Evolutionary conservation across 345 rosid species (phyloP), one percentile per base, ranked within the genome.

Genomic region (Microthlaspi erraticum): DNA sequence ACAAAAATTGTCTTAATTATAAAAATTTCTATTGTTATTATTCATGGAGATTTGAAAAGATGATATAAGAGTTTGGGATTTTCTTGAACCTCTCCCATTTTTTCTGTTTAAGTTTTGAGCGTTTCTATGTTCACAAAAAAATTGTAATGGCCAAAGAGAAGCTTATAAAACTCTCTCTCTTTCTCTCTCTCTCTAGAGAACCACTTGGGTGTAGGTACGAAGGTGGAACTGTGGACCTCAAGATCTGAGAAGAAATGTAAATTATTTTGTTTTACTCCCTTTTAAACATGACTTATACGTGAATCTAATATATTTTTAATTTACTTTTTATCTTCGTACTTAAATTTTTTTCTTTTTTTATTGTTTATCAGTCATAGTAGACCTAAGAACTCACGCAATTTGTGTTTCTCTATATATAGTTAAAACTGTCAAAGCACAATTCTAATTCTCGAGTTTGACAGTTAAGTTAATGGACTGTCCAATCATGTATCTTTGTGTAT

Each of bases 71-170:
- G 79, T 75, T 75, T 38, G 70, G 38, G 66, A 56, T 69, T 63
- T 69, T 76, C 66, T 76, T 70, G 79, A 70, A 76, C 79, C 79
- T 76, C 79, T 70, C 79, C 79, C 79, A 76, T 76, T n/a, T 51
- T 60, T 38, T 10, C 41, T 42, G 16, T 43, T 51, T 4, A 14
- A 14, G 53, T 36, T 53, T 63, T 75, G 70, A 51, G 74, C 53
- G 58, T 63, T 56, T 76, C 75, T 76, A 70, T 63, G 75, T 63
- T 63, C 60, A 55, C 55, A 39, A 12, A 63, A 54, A 58, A 37
- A 34, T 1, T 54, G 59, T 32, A 17, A 48, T 69, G 75, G 14
- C 68, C 44, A 69, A 68, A 55, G 79, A 39, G 74, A 68, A 18
- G 26, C 74, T 68, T 75, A 74, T 75, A 75, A 75, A 75, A 52